phyloP scores from a whole-genome alignment of 805 yeast genomes.

The Candida germanica region DNA sequence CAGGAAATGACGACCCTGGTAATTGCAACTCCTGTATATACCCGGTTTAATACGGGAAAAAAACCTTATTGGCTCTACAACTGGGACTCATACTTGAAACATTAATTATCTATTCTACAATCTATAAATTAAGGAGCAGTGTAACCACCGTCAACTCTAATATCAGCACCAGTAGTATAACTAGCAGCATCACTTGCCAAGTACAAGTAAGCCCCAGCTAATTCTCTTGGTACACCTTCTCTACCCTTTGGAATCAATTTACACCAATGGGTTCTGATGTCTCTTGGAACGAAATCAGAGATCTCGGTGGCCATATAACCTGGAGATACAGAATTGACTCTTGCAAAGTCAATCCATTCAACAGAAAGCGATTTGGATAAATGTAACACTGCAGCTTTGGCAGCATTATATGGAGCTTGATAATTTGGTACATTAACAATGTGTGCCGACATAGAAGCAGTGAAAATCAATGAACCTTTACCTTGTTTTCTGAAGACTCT shows the following conservation, averaged over 20 bases:
- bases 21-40: no score
- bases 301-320: conserved; percentile 82
- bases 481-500: conserved; percentile 69
- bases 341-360: conserved; percentile 84
- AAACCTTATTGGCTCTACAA: no score
- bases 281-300: conserved; percentile 37
- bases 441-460: conserved; percentile 89
- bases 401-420: conserved; percentile 83
- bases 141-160: conserved; percentile 80
- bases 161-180: conserved; percentile 75
- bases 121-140: conserved; percentile 36
- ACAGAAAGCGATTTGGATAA: conserved; percentile 75
- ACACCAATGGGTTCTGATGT: conserved; percentile 38
- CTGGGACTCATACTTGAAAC: not conserved
- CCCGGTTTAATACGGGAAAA: no score
- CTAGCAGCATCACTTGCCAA: conserved; percentile 79
- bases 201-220: conserved; percentile 77
- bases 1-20: no score
- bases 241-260: conserved; percentile 66
- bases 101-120: conserved; percentile 1
- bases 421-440: conserved; percentile 83
- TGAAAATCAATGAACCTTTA: conserved; percentile 73
- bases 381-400: conserved; percentile 81
- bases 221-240: conserved; percentile 68
- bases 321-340: conserved; percentile 79